Evolutionary conservation across 2,329 filamentous ascomycete species (phyloP).

Genomic region (Dryadomyces sulphureus): DNA sequence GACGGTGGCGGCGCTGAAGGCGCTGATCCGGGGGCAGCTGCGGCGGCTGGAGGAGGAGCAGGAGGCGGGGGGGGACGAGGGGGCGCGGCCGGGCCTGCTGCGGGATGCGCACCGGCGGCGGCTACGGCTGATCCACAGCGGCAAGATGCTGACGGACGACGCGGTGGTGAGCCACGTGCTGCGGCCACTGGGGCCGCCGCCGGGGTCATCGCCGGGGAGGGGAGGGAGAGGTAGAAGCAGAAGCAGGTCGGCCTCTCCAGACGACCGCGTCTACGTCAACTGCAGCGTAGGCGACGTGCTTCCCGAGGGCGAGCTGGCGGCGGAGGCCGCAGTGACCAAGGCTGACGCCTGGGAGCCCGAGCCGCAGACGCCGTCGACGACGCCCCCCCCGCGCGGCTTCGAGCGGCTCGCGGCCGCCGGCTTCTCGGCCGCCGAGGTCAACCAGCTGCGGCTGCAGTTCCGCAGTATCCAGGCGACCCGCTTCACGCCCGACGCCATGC

Average conservation of each 20-base stretch:
- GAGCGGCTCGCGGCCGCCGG: constrained; percentile 70
- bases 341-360: too few species aligned
- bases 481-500: constrained; percentile 81
- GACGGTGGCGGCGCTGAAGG: constrained; percentile 66
- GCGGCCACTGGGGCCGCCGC: constrained; percentile 43
- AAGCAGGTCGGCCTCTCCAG: too few species aligned
- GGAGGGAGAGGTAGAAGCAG: neutral
- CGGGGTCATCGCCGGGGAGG: constrained; percentile 19
- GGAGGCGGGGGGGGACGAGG: neutral
- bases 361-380: constrained; percentile 16
- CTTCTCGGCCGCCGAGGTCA: constrained; percentile 71
- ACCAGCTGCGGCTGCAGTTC: constrained; percentile 77
- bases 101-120: constrained; percentile 37
- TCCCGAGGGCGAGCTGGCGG: constrained; percentile 20
- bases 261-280: constrained; percentile 64
- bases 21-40: constrained; percentile 61
- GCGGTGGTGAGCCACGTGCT: constrained; percentile 55
- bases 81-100: neutral
- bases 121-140: constrained; percentile 79
- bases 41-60: neutral
- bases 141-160: constrained; percentile 67
- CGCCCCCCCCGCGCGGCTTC: constrained; percentile 61
- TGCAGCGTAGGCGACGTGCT: constrained; percentile 78
- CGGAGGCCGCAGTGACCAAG: neutral
- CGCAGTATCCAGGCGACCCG: constrained; percentile 67